Evolutionary conservation across 1,139 yeast genomes (phyloP), one percentile per base, ranked within the genome.

Genomic region (Yamadazyma dushanensis): DNA sequence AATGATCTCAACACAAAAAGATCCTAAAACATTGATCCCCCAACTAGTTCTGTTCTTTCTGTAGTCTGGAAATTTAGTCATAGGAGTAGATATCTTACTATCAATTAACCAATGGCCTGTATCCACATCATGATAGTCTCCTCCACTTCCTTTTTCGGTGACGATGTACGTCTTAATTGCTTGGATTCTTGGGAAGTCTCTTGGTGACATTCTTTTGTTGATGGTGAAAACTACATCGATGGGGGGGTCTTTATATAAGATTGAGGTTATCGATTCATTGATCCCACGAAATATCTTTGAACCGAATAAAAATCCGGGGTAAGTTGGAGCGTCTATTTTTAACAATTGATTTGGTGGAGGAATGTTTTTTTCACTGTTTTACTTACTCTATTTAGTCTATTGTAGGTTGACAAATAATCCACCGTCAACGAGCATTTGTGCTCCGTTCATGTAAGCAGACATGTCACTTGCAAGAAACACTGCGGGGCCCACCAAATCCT

Each of bases 1-100:
- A 46, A 63, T 70, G 32, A 71, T 57, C 45, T 70, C 76, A 35
- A 70, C 69, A 53, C 70, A 68, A 53, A 70, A 70, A 5, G 76
- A 70, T n/a, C 76, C 76, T 34, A 70, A 51, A 8, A 71, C 76
- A 46, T 70, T 70, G 55, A 70, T 67, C 36, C 76, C 76, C 73
- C 75, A 70, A 34, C 68, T 59, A 14, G 69, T 64, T 47, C 76
- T 57, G 13, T 70, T 63, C 20, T 57, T 53, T 42, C 71, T 54
- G 54, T 66, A 70, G 35, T 66, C 72, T 15, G 63, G 63, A 50
- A 59, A 70, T 43, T 65, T 65, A 35, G 74, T 65, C 76, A 70
- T 70, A 25, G 76, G 76, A 40, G 68, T 70, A 26, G 76, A 56
- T 40, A 70, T 69, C 35, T 61, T 60, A 41, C 57, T 57, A 49